phyloP scores from a whole-genome alignment of 352 stramenopile genomes.

The Phytopythium sindhum region DNA sequence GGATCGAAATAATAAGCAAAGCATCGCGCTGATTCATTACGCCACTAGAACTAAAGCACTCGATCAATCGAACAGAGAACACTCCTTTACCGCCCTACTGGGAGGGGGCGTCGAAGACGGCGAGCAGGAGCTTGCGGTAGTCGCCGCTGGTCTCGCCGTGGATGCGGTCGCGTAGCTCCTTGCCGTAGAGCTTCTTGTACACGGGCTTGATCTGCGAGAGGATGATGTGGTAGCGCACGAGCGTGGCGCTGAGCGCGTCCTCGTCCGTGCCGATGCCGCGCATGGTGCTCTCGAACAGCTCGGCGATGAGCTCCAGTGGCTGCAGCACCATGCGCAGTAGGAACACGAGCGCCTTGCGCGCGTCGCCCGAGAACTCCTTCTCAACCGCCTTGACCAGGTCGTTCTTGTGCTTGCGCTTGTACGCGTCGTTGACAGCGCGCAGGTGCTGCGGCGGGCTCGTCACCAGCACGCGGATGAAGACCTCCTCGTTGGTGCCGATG shows the following conservation, averaged over 20 bases:
- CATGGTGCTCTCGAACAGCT: conserved; percentile 74
- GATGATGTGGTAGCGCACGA: conserved; percentile 81
- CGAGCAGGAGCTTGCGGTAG: conserved; percentile 66
- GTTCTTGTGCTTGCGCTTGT: conserved; percentile 65
- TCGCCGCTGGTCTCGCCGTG: conserved; percentile 77
- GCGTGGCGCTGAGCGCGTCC: conserved; percentile 43
- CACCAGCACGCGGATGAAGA: conserved; percentile 56
- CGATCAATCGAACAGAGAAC: no score
- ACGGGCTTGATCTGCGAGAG: conserved; percentile 66
- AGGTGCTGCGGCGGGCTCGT: conserved; percentile 54
- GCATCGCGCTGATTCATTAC: neutral
- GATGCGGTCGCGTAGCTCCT: conserved; percentile 78
- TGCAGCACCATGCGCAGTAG: conserved; percentile 58
- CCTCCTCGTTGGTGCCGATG: conserved; percentile 63
- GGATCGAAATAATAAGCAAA: neutral
- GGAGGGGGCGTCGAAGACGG: conserved; percentile 38
- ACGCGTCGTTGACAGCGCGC: conserved; percentile 48
- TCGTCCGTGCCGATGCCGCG: conserved; percentile 75
- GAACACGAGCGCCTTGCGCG: conserved; percentile 53
- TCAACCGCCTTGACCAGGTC: conserved; percentile 56
- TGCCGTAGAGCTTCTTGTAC: conserved; percentile 77
- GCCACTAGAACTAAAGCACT: no score
- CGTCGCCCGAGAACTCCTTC: conserved; percentile 64
- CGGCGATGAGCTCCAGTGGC: conserved; percentile 52
- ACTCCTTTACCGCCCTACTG: conserved; percentile 7